These are phyloP conservation scores for Lactarius hengduanensis DNA, from an alignment of 768 basidiomycete species.

Conservation along the genomic window DNA sequence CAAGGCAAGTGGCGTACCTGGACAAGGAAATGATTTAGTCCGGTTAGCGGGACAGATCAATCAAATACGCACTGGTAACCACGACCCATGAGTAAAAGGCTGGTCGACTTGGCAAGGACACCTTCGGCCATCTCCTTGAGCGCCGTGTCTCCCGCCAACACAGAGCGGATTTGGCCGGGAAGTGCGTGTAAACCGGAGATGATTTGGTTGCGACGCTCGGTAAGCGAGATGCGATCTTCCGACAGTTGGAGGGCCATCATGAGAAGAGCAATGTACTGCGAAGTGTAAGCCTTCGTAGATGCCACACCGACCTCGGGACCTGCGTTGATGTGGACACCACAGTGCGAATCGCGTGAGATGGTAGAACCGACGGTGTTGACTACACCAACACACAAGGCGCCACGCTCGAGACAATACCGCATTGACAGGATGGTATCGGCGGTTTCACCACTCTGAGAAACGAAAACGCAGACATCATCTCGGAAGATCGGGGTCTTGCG, in stretches of 20 bases:
- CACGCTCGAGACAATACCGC: constrained; percentile 95
- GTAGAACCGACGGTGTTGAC: constrained; percentile 99
- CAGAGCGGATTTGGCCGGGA: constrained; percentile 82
- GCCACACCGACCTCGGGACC: constrained; percentile 99
- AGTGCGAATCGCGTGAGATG: constrained; percentile 96
- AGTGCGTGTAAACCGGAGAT: constrained; percentile 91
- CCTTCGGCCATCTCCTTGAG: constrained; percentile 84
- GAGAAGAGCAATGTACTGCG: constrained; percentile 96
- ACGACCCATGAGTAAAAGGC: constrained; percentile 93
- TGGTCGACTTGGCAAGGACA: constrained; percentile 74
- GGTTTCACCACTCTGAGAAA: constrained; percentile 98
- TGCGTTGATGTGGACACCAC: constrained; percentile 99
- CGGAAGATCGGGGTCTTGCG: constrained; percentile 99
- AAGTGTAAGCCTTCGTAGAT: constrained; percentile 99
- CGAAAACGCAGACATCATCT: constrained; percentile 94
- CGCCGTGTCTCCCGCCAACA: constrained; percentile 73
- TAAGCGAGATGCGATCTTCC: constrained; percentile 94
- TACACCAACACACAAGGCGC: constrained; percentile 94
- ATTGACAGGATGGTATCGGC: constrained; percentile 96
- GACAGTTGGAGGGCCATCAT: constrained; percentile 99
- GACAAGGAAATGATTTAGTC: constrained; percentile 15
- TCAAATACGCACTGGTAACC: constrained; percentile 80
- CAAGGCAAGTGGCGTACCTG: constrained; percentile 93
- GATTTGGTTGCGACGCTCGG: constrained; percentile 86
- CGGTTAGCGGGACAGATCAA: neutral